Conservation (phyloP, 2,329 filamentous ascomycete genomes). For the Coniochaeta prunicola region DNA sequence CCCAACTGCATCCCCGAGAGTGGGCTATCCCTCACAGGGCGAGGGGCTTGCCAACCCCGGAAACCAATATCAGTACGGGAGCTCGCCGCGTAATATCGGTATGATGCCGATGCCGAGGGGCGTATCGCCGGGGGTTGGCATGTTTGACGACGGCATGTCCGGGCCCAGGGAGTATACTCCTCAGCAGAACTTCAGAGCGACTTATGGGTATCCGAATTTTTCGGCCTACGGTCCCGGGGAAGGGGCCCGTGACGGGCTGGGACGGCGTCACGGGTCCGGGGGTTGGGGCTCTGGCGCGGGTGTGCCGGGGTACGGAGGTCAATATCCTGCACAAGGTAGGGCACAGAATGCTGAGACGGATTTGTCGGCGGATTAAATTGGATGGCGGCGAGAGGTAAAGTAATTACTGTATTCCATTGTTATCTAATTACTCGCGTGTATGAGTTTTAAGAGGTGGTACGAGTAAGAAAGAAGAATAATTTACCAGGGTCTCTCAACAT, state of each 20-base stretch:
- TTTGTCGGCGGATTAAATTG: not conserved
- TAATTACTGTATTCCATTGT: no score
- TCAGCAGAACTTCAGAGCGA: not conserved
- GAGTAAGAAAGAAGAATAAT: no score
- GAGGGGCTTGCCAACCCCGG: not conserved
- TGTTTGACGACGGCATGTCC: not conserved
- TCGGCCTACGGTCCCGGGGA: not conserved
- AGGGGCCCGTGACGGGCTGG: not conserved
- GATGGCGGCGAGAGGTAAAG: no score
- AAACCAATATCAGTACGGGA: not conserved
- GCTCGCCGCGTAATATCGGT: not conserved
- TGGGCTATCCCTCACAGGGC: not conserved
- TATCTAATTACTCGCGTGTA: no score
- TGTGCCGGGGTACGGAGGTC: not conserved
- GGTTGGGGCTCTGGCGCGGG: not conserved
- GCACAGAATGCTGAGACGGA: not conserved
- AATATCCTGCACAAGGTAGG: not conserved
- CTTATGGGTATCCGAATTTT: not conserved
- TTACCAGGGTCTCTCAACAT: no score
- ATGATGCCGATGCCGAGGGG: not conserved
- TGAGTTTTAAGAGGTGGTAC: no score
- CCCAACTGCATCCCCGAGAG: not conserved
- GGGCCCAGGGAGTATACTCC: not conserved
- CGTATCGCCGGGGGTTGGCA: not conserved
- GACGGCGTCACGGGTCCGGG: not conserved